Conservation (phyloP, 345 rosid species). For the Jatropha curcas region DNA sequence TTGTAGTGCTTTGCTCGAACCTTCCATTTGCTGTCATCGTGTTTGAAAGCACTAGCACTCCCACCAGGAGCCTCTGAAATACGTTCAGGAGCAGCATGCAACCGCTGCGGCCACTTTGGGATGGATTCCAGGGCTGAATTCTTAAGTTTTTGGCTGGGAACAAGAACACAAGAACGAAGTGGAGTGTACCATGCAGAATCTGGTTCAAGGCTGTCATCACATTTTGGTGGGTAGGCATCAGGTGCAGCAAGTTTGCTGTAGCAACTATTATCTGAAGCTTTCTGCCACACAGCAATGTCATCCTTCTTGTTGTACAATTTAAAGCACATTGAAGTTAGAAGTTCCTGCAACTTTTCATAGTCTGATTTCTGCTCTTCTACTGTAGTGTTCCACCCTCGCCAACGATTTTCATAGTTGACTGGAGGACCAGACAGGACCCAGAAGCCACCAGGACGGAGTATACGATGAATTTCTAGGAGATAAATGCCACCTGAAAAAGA, state of each 20-base stretch:
- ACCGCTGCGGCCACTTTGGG: conserved; percentile 87
- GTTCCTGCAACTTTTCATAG: conserved; percentile 73
- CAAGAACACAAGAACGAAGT: conserved; percentile 82
- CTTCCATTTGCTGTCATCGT: conserved; percentile 87
- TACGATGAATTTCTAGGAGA: conserved; percentile 85
- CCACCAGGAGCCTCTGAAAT: conserved; percentile 69
- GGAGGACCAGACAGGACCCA: conserved; percentile 99
- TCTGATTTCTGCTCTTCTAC: conserved; percentile 84
- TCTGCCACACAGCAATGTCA: conserved; percentile 96
- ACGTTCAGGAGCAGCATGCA: conserved; percentile 72
- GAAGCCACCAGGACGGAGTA: conserved; percentile 97
- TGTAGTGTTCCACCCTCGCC: conserved; percentile 99
- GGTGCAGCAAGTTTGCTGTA: conserved; percentile 65
- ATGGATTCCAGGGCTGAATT: conserved; percentile 58
- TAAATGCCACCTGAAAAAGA: conserved; percentile 80
- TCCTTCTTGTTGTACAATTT: conserved; percentile 81
- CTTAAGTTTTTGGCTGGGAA: conserved; percentile 65
- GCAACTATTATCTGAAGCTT: conserved; percentile 66
- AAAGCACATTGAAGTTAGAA: conserved; percentile 92
- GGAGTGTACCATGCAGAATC: conserved; percentile 99
- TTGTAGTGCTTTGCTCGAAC: conserved; percentile 81
- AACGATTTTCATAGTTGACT: conserved; percentile 79
- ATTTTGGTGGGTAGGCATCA: conserved; percentile 80
- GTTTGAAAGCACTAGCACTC: conserved; percentile 59
- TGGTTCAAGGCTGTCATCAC: conserved; percentile 96